Base-by-base conservation (phyloP, 257 asterid species). In the Gentiana macrophylla region DNA sequence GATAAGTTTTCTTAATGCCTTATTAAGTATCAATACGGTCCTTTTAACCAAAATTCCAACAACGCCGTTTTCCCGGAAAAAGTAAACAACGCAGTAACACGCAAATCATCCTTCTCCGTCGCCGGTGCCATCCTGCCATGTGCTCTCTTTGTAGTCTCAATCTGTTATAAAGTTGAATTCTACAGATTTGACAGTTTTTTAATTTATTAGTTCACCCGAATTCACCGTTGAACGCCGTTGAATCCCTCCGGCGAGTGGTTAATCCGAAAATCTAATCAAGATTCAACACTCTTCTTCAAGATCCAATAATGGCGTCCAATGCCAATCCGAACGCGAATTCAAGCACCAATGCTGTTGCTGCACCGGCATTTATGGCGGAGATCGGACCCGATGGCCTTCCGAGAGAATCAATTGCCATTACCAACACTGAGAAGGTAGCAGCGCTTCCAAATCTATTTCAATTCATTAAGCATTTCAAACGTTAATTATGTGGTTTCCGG, bases 301-400 rank as follows among this genome's bases (percentile, higher is more conserved):
- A 24, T 24, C 24, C 24, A 24, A 24, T 35, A 4, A 86, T 84
- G 95, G 84, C 83, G 4, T 53, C 62, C 50, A 56, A 54, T 36
- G 59, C 52, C 50, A 61, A 37, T 63, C 52, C 80, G 50, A 76
- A 59, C 53, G 72, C 70, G 59, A 72, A 55, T 52, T n/a, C 55
- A 11, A 62, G 61, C 55, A 44, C 66, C 38, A 82, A 79, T 72
- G 77, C 74, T 33, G 5, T 5, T 5, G 7, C 45, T 24, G 71
- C 56, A 47, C 44, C 66, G 12, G 50, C 73, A 59, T 66, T 75
- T 70, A 72, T 67, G 41, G 77, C 84, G 60, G 95, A 87, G 80
- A 91, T 91, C 81, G 98, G 95, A 54, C 88, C 97, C 37, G 98
- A 87, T 70, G 97, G 99, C 38, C 58, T 88, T 49, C 83, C 81